These are phyloP conservation scores for Aspergillus sp. DNA, from an alignment of 2,329 filamentous ascomycete genomes.

Conservation along the genomic window DNA sequence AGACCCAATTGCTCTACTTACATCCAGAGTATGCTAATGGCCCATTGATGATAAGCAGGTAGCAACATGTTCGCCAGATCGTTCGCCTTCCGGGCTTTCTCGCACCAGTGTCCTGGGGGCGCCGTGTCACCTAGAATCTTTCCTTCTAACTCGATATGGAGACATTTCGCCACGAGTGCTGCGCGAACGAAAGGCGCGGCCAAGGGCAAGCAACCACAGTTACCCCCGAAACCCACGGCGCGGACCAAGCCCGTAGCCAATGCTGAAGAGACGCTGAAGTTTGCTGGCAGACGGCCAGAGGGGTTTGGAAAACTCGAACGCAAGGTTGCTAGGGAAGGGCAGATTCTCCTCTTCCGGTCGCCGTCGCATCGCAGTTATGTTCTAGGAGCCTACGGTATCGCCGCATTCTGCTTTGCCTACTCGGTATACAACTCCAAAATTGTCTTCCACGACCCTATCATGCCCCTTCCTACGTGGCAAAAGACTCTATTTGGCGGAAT, in stretches of 20 bases:
- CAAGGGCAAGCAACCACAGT: constrained; percentile 14
- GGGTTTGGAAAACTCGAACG: constrained; percentile 51
- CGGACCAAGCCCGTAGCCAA: constrained; percentile 9
- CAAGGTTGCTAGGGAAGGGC: constrained; percentile 55
- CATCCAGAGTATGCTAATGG: constrained; percentile 1
- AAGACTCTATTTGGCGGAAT: constrained; percentile 58
- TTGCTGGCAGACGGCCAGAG: constrained; percentile 33
- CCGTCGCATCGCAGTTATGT: constrained; percentile 65
- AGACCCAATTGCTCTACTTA: not conserved
- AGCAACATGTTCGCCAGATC: constrained; percentile 32
- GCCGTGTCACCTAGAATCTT: constrained; percentile 17
- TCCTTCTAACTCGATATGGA: constrained; percentile 20
- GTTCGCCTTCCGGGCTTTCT: constrained; percentile 28
- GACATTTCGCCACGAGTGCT: constrained; percentile 31
- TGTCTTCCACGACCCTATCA: constrained; percentile 51
- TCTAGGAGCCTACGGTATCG: constrained; percentile 58
- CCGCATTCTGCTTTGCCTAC: constrained; percentile 54
- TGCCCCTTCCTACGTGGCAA: constrained; percentile 57
- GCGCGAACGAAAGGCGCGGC: constrained; percentile 22
- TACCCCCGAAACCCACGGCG: constrained; percentile 12
- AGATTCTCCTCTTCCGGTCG: constrained; percentile 63
- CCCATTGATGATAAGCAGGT: constrained; percentile 9
- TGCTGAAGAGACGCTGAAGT: constrained; percentile 23
- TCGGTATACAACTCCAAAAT: constrained; percentile 53
- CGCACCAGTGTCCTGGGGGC: constrained; percentile 23